Base-by-base conservation (phyloP, 169 alveolate species). In the Cryptosporidium parvum region DNA sequence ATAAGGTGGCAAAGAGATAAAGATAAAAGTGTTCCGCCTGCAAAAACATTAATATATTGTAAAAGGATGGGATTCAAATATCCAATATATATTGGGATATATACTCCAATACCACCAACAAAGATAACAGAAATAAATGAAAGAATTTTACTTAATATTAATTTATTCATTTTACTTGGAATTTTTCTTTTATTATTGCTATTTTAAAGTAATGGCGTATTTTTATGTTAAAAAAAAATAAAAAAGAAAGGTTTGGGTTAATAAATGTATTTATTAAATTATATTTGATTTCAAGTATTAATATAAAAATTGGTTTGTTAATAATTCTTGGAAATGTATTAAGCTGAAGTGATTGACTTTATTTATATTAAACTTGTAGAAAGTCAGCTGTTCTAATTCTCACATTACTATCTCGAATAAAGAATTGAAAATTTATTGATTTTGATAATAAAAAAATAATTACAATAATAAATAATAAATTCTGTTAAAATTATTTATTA, bases 21-120 rank as follows among this genome's bases (percentile, higher is more conserved):
- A 58, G 87, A 61, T 39, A 80, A 44, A n/a, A 80, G 53, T 14
- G 87, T 80, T 48, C 87, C 87, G 7, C 87, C 87, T 26, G 87
- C 73, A 37, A 80, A 80, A 21, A 80, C 87, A 80, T 80, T 80
- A 58, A 80, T 80, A 37, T 80, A 80, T 80, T 80, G 87, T 42
- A 80, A 48, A 37, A 80, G 62, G 18, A 44, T 80, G 9, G 87
- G 87, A 58, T 80, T 80, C 35, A 80, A 31, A 45, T 80, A 42
- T 37, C 87, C 87, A 3, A 80, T 61, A 61, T 80, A 80, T 62
- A 80, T 80, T 61, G 87, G 87, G 51, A 80, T 80, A 65, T 45
- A 80, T 61, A 62, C 75, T 35, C 87, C 87, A 65, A 80, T 80
- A 12, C 69, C 73, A 62, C 87, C 87, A 61, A 80, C 75, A 0